Evolutionary conservation across 2,329 filamentous ascomycete species (phyloP).

Genomic region (Neofusicoccum sp.): DNA sequence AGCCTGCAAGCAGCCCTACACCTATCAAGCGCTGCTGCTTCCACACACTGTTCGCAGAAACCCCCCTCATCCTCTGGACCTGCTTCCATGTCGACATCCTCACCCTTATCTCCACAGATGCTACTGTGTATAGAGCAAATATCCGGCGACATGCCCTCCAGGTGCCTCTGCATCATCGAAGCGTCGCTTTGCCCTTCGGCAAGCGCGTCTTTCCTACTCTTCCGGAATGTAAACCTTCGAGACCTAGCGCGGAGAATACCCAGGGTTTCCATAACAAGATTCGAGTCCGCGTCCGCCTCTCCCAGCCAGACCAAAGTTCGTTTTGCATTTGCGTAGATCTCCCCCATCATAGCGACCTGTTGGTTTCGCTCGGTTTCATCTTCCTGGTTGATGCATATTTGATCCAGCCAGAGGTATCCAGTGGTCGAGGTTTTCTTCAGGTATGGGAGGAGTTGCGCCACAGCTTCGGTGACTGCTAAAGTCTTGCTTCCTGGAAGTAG

Average conservation of each 20-base stretch:
- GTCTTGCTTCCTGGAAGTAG: constrained; percentile 1
- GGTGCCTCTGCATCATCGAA: neutral
- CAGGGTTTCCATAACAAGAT: constrained; percentile 18
- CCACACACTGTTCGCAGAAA: neutral
- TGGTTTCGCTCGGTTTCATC: constrained; percentile 16
- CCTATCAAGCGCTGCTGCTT: neutral
- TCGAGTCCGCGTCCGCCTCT: constrained; percentile 19
- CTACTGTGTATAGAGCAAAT: neutral
- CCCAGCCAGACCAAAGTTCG: constrained; percentile 21
- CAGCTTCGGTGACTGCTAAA: constrained; percentile 14
- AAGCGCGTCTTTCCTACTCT: neutral
- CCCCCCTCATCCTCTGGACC: neutral
- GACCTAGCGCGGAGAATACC: neutral
- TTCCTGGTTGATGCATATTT: constrained; percentile 21
- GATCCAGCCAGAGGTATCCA: constrained; percentile 20
- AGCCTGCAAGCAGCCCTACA: neutral
- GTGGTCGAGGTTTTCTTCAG: constrained; percentile 17
- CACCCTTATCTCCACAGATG: neutral
- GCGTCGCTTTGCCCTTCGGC: neutral
- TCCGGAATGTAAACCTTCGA: neutral
- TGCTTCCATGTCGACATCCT: neutral
- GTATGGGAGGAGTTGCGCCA: neutral
- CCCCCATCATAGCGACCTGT: constrained; percentile 13
- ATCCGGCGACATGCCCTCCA: neutral
- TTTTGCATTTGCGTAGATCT: constrained; percentile 15